Percentiles rank a stretch among this genome's conserved stretches.
Conservation (phyloP, 495 filamentous ascomycete genomes). For the Lepraria neglecta region DNA sequence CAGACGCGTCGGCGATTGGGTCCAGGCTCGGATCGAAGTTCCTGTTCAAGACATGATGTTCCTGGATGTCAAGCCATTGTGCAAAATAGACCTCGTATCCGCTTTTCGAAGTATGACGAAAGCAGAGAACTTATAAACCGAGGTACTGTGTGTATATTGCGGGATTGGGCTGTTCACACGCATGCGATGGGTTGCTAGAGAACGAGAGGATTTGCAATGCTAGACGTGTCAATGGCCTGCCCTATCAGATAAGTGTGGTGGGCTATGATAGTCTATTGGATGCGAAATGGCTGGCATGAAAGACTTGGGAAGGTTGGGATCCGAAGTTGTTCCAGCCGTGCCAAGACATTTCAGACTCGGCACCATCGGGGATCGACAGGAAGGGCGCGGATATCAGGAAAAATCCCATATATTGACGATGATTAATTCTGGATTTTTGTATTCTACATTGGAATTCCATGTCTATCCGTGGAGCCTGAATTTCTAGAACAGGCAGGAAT, state of each 20-base stretch:
- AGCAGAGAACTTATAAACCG: not conserved
- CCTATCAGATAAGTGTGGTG: not conserved
- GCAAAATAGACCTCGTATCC: too few relatives aligned
- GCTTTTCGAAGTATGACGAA: not conserved
- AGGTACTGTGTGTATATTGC: not conserved
- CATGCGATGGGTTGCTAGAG: not conserved
- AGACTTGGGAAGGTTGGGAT: not conserved
- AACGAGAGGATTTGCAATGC: not conserved
- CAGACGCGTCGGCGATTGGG: not conserved
- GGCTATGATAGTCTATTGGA: not conserved
- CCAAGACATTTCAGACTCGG: not conserved
- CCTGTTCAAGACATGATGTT: too few relatives aligned
- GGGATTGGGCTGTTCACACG: not conserved
- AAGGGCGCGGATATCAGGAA: too few relatives aligned
- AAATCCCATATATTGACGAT: too few relatives aligned
- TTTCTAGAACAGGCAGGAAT: too few relatives aligned
- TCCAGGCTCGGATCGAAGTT: not conserved
- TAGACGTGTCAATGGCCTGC: not conserved
- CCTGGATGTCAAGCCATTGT: too few relatives aligned
- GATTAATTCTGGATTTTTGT: too few relatives aligned
- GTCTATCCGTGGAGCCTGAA: too few relatives aligned
- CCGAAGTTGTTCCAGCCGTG: not conserved
- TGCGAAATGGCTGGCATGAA: not conserved
- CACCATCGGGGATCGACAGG: too few relatives aligned
- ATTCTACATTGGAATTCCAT: too few relatives aligned